Evolutionary conservation across 75 land plant genomes (phyloP), one percentile per base, ranked within the genome.

Genomic region (Cunninghamia lanceolata): DNA sequence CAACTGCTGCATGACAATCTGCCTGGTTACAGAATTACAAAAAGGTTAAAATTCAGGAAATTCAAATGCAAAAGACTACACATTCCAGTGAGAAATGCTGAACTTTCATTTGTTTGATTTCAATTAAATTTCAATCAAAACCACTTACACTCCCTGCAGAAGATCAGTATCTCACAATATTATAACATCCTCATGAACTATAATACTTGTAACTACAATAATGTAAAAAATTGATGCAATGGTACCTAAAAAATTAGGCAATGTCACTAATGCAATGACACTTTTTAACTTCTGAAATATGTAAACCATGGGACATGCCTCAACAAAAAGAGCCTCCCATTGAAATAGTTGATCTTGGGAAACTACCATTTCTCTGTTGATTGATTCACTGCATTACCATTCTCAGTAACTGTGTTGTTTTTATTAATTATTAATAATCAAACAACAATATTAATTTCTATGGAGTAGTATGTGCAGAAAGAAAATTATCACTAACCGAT

Each of bases 1-100:
- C 93, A 70, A 91, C 91, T 80, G 99, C 99, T 9, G 91, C 89
- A 75, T 91, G 86, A 86, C 95, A 95, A 63, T 92, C 91, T 40
- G 76, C 92, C 99, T 98, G 93, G 50, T 36, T 9, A 25, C 30
- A 9, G 52, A 19, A 79, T 79, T 17, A 25, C 28, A 84, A 28
- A 85, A 79, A n/a, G 46, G 16, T 75, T 17, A 21, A 39, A 42
- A 40, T 3, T 78, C 81, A 78, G 25, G 9, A 78, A 40, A 42
- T 39, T 40, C 30, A 21, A 11, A 21, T 46, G 38, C 21, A 82
- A 82, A 82, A 16, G 21, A 21, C 13, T 52, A 52, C 5, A 53
- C 7, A 52, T 34, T 83, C 38, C 38, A 52, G 38, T 50, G 32
- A 53, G n/a, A 82, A 7, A 82, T 15, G 43, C 25, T 5, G 8